Evolutionary conservation across 768 basidiomycete species (phyloP), one percentile per base, ranked within the genome.

Genomic region (Royoungia palumana): DNA sequence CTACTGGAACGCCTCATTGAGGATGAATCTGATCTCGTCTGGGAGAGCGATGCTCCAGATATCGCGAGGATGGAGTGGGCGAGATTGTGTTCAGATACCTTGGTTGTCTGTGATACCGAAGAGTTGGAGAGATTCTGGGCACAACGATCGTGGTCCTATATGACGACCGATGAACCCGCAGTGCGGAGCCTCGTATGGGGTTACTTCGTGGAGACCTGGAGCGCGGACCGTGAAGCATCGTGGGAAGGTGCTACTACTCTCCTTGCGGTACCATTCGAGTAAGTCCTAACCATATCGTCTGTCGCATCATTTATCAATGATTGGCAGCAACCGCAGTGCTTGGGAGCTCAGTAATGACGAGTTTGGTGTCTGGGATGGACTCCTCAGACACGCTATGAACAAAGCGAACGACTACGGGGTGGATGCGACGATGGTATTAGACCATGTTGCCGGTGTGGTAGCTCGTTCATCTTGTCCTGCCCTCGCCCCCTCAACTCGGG

Each of bases 211-310:
- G 72, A 79, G 47, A 71, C 70, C 17, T 90, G 88, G 86, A 69
- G 62, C 44, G 68, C 70, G 13, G 71, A 74, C 41, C 56, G 55
- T 3, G 70, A 72, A 14, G 72, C 71, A 1, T 67, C 62, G 17
- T 87, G 81, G 81, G 80, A 83, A 50, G 74, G 76, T 13, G 75
- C 75, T 17, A 65, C 76, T 14, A 61, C 77, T 19, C 63, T 79
- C 16, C 70, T 88, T 20, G 74, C 74, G 24, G 71, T 80, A 43
- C 88, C 87, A 6, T 90, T 89, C 56, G 67, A 71, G 82, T 82
- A 61, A 63, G 78, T 75, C 19, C 45, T 44, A 50, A n/a, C 42
- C 5, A 25, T 48, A 5, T n/a, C 6, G 6, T 35, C 8, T 40
- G 22, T 40, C 40, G 21, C 34, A 42, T 28, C 54, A 34, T 55